These are phyloP conservation scores for Fragaria iinumae DNA, from an alignment of 306 rosid genomes.

Conservation along the genomic window DNA sequence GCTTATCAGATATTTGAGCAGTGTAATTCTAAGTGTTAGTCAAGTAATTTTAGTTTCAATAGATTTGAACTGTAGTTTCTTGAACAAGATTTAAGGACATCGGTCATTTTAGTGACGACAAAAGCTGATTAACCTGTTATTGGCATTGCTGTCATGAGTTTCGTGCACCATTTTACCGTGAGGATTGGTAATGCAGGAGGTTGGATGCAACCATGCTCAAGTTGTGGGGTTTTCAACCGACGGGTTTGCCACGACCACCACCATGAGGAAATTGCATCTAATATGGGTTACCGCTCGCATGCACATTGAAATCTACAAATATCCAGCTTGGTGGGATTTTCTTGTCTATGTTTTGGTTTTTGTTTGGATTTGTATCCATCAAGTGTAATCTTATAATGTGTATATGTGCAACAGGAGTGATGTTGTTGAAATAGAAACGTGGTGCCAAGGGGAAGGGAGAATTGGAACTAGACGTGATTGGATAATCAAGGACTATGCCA, in stretches of 20 bases:
- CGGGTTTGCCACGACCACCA: constrained; percentile 91
- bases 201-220: constrained; percentile 97
- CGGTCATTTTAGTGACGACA: background rate
- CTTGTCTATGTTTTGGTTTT: constrained; percentile 9
- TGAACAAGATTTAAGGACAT: background rate
- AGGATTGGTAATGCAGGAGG: constrained; percentile 63
- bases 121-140: background rate
- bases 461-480: constrained; percentile 95
- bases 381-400: constrained; percentile 21
- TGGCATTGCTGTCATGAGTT: no score
- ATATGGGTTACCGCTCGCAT: constrained; percentile 99
- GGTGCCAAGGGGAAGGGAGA: constrained; percentile 94
- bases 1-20: background rate
- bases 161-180: background rate
- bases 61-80: background rate
- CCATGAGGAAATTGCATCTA: constrained; percentile 90
- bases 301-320: constrained; percentile 96
- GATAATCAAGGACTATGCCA: constrained; percentile 71
- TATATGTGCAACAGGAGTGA: constrained; percentile 68
- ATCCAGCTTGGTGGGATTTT: constrained; percentile 80
- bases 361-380: constrained; percentile 2
- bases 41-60: background rate
- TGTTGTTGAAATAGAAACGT: constrained; percentile 92
- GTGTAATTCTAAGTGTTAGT: background rate
- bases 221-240: constrained; percentile 90